Conservation (phyloP, 169 alveolate genomes). For the Toxoplasma gondii region DNA sequence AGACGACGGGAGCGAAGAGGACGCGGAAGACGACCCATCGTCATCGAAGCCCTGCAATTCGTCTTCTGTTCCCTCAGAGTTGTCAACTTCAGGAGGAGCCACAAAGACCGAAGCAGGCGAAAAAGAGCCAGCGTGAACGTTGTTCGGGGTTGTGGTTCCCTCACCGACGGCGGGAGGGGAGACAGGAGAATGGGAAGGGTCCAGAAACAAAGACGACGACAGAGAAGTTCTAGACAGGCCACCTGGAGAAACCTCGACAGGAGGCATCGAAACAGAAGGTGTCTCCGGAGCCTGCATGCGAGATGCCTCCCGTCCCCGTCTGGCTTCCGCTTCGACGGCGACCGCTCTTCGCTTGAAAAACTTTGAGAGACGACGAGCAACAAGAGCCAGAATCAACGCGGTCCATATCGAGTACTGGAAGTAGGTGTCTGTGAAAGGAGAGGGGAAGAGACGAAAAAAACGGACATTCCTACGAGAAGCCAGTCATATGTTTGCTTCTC, state of each 20-base stretch:
- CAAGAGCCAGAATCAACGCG: not conserved
- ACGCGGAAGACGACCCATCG: not conserved
- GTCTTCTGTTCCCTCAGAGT: too few species aligned
- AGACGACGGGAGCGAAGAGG: not conserved
- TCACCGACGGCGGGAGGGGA: not conserved
- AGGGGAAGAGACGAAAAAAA: not conserved
- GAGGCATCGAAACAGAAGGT: too few species aligned
- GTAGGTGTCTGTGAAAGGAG: not conserved
- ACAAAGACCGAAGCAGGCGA: not conserved
- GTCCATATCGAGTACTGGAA: constrained; percentile 28
- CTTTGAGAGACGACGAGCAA: not conserved
- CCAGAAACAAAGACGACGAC: too few species aligned
- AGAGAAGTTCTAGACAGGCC: too few species aligned
- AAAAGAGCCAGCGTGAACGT: too few species aligned
- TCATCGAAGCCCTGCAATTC: not conserved
- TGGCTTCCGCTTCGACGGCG: not conserved
- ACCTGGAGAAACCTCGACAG: too few species aligned
- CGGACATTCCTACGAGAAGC: not conserved
- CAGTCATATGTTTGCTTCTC: too few species aligned
- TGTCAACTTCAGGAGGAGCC: not conserved
- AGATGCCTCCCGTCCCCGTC: not conserved
- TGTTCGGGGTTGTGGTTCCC: too few species aligned
- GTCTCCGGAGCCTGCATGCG: not conserved
- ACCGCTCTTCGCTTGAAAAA: not conserved
- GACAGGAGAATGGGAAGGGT: not conserved